Conservation (phyloP, 139 green algal species). For the Chlamydomonas urium region DNA sequence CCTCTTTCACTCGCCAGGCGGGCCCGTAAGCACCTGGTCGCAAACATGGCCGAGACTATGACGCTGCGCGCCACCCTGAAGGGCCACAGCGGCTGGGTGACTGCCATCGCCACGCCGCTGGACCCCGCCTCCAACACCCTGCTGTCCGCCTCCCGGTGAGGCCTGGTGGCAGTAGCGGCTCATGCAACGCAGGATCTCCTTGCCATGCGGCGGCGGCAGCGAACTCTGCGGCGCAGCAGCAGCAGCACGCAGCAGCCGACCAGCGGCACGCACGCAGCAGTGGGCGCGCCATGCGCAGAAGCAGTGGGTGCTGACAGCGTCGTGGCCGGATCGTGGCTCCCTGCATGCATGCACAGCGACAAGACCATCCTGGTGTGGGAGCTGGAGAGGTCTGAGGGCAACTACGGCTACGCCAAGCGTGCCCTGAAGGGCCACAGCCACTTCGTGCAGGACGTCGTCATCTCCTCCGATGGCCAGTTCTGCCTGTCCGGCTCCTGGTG, state of each 20-base stretch:
- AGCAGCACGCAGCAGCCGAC: too few relatives aligned
- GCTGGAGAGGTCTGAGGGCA: slow-evolving; percentile 73
- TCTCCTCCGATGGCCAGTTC: slow-evolving; percentile 97
- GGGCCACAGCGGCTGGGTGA: slow-evolving; percentile 79
- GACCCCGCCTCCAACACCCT: slow-evolving; percentile 91
- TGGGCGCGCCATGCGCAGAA: too few relatives aligned
- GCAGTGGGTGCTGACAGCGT: too few relatives aligned
- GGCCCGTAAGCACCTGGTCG: too few relatives aligned
- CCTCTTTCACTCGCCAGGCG: too few relatives aligned
- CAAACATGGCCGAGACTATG: slow-evolving; percentile 76
- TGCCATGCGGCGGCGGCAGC: too few relatives aligned
- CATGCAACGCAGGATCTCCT: too few relatives aligned
- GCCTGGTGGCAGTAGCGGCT: too few relatives aligned
- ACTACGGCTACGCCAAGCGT: slow-evolving; percentile 78
- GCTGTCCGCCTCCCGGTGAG: slow-evolving; percentile 86
- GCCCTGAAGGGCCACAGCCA: slow-evolving; percentile 87
- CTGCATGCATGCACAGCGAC: slow-evolving; percentile 86
- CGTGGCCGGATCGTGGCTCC: too few relatives aligned
- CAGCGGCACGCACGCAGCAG: too few relatives aligned
- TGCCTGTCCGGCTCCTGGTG: slow-evolving; percentile 77
- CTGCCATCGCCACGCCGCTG: slow-evolving; percentile 89
- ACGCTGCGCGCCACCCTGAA: slow-evolving; percentile 69
- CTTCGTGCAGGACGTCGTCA: slow-evolving; percentile 98
- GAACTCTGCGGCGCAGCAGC: too few relatives aligned
- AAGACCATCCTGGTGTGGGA: slow-evolving; percentile 96